phyloP scores from a whole-genome alignment of 306 rosid species.

The Potentilla sterilis region DNA sequence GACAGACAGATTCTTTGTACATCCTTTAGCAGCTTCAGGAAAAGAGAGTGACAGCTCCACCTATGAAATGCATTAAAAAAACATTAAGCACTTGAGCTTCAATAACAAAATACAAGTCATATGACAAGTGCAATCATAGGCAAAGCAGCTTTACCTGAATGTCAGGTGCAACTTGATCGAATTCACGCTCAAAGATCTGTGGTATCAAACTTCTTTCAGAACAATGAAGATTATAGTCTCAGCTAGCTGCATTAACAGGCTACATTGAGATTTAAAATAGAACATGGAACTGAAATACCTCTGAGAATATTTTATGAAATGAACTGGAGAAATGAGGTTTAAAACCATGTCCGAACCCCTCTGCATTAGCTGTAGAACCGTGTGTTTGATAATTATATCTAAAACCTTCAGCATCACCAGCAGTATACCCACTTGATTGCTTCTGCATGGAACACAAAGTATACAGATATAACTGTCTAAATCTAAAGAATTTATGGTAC shows the following conservation, averaged over 20 bases:
- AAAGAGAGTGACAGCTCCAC: conserved; percentile 70
- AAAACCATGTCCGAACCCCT: conserved; percentile 53
- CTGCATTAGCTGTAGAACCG: conserved; percentile 28
- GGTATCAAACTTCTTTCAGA: conserved; percentile 21
- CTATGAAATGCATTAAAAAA: conserved; percentile 37
- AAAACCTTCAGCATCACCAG: conserved; percentile 35
- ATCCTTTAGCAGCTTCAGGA: conserved; percentile 80
- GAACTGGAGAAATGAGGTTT: conserved; percentile 78
- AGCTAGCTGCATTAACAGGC: neutral
- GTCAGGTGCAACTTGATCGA: conserved; percentile 55
- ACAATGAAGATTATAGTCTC: neutral
- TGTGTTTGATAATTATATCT: conserved; percentile 17
- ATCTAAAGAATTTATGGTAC: conserved; percentile 19
- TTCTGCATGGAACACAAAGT: conserved; percentile 42
- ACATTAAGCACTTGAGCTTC: conserved; percentile 25
- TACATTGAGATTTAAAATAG: conserved; percentile 1
- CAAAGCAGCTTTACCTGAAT: conserved; percentile 61
- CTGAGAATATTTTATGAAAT: conserved; percentile 84
- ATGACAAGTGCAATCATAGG: conserved; percentile 15
- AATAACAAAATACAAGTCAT: conserved; percentile 22
- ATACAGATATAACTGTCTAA: conserved; percentile 24
- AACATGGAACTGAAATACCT: conserved; percentile 44
- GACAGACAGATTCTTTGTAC: conserved; percentile 70
- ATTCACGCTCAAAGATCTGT: conserved; percentile 82
- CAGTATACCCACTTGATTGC: conserved; percentile 37